Evolutionary conservation across 805 yeast species (phyloP), one percentile per base, ranked within the genome.

Genomic region (Sugiyamaella lignohabitans): DNA sequence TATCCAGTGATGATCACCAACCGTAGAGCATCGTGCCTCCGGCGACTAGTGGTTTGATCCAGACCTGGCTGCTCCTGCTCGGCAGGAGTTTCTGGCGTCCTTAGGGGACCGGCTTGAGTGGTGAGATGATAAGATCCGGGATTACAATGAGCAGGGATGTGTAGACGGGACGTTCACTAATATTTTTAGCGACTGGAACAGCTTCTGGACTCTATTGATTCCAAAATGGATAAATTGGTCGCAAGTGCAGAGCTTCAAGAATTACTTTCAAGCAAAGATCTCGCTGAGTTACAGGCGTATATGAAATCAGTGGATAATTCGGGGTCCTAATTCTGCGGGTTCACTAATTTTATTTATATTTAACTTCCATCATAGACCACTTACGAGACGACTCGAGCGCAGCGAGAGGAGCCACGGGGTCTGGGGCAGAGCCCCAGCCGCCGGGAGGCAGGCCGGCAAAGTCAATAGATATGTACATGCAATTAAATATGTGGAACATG

Each of bases 161-260:
- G 41, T 17, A 18, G 5, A 22, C 8, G 8, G 8, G 30, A 14
- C 14, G 6, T 17, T 45, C 11, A 10, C 6, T 44, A 11, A 14
- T 10, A 30, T 42, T 42, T n/a, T 16, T 40, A 60, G 73, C 59
- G 70, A 49, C 66, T 84, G 51, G 93, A 84, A 62, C 69, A 69
- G 54, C 73, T 80, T 78, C 66, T 84, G 40, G 89, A 82, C 56
- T 61, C 68, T 18, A 64, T 84, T 42, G 91, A 84, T 57, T 73
- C 73, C 35, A 79, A 78, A 59, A 74, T 84, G 71, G 86, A 80
- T 47, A 59, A 65, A 3, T 70, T 83, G 10, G 61, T 79, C 11
- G 35, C 51, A 34, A 48, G 53, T 14, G 48, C 48, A 14, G 56
- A 53, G 16, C 35, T 52, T 39, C 56, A 70, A 47, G 81, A 77